A percentile compares a stretch with the other conserved stretches of the same genome.
Evolutionary conservation across 1,139 yeast species (phyloP).

Genomic region (Kodamaea fungicola): DNA sequence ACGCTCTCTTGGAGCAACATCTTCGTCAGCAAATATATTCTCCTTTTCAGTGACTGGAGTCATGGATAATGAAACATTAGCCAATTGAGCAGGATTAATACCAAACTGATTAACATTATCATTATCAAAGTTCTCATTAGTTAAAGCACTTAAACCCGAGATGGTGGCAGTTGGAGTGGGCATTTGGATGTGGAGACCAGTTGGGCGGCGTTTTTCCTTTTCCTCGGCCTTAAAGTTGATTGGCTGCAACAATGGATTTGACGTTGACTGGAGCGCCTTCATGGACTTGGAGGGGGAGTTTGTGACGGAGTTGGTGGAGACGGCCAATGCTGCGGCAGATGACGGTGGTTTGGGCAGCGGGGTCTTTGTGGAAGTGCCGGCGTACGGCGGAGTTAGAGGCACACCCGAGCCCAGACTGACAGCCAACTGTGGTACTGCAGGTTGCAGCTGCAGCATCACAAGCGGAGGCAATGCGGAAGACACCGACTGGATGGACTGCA

Average conservation of each 20-base stretch:
- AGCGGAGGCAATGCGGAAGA: slow-evolving; percentile 3
- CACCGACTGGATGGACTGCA: neutral
- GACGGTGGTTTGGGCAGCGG: slow-evolving; percentile 41
- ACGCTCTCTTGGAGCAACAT: neutral
- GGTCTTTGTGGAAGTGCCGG: slow-evolving; percentile 21
- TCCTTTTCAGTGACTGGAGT: slow-evolving; percentile 71
- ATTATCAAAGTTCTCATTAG: slow-evolving; percentile 22
- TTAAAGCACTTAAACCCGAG: slow-evolving; percentile 34
- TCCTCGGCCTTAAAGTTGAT: slow-evolving; percentile 43
- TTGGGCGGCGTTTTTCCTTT: slow-evolving; percentile 24
- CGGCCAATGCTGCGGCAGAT: slow-evolving; percentile 12
- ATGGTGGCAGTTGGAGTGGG: slow-evolving; percentile 41
- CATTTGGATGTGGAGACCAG: slow-evolving; percentile 47
- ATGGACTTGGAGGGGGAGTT: slow-evolving; percentile 50
- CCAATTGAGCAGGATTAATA: slow-evolving; percentile 50
- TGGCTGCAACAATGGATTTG: slow-evolving; percentile 57
- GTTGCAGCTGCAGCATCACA: slow-evolving; percentile 3
- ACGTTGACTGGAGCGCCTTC: slow-evolving; percentile 49
- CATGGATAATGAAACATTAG: slow-evolving; percentile 59
- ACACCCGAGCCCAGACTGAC: slow-evolving; percentile 4
- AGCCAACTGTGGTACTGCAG: neutral
- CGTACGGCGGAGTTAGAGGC: slow-evolving; percentile 40
- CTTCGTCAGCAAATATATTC: slow-evolving; percentile 9
- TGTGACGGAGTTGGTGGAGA: slow-evolving; percentile 12
- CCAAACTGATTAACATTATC: slow-evolving; percentile 64